Conservation (phyloP, 768 basidiomycete species). For the Crucibulum laeve region DNA sequence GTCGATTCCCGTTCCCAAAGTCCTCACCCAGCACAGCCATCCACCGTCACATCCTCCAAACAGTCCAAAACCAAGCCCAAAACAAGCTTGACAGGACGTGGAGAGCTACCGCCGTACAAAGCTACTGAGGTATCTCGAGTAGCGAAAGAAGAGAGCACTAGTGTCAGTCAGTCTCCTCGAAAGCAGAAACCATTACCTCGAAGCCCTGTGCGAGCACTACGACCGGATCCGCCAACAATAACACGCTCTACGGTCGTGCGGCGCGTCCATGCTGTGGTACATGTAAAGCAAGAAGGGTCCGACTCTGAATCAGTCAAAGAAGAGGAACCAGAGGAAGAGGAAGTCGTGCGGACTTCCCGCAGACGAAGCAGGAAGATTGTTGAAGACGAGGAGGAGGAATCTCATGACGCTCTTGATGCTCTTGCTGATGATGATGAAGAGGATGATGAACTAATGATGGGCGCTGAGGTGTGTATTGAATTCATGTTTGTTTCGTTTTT, state of each 20-base stretch:
- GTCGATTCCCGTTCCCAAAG: slow-evolving; percentile 19
- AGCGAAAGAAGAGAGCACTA: not conserved
- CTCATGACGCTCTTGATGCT: not conserved
- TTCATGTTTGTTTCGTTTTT: not conserved
- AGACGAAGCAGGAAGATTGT: slow-evolving; percentile 8
- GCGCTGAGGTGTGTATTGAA: slow-evolving; percentile 40
- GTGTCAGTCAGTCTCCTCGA: not conserved
- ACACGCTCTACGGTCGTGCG: slow-evolving; percentile 42
- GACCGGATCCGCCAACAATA: slow-evolving; percentile 2
- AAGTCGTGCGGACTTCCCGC: slow-evolving; percentile 1
- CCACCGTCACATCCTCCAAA: not conserved
- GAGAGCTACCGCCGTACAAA: not conserved
- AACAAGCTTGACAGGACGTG: not conserved
- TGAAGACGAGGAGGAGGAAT: slow-evolving; percentile 8
- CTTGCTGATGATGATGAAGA: slow-evolving; percentile 17
- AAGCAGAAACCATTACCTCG: not conserved
- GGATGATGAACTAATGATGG: slow-evolving; percentile 58
- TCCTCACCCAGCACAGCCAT: not conserved
- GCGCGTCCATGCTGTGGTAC: slow-evolving; percentile 61
- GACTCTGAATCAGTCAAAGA: slow-evolving; percentile 22
- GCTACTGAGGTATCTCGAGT: not conserved
- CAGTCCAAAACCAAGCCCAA: not conserved
- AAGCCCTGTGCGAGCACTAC: slow-evolving; percentile 7
- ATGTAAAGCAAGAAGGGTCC: slow-evolving; percentile 61
- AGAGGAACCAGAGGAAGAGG: slow-evolving; percentile 10